Percentiles rank a stretch among this genome's conserved stretches.
These are phyloP conservation scores for Polytrichum commune DNA, from an alignment of 225 moss, liverwort and hornwort species.

Conservation along the genomic window DNA sequence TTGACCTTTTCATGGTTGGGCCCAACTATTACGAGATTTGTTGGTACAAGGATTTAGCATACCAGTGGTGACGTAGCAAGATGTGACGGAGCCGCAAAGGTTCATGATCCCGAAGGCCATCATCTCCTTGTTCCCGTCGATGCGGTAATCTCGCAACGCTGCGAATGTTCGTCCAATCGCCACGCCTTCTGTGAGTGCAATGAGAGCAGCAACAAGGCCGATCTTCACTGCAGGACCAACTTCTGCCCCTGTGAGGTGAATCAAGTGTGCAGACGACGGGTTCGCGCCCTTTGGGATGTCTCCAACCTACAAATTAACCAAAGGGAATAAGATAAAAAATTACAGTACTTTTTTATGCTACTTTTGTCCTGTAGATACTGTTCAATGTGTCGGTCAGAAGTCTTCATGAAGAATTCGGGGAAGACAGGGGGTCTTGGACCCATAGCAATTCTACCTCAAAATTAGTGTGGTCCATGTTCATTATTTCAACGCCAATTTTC, in stretches of 20 bases:
- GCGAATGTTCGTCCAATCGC: conserved; percentile 63
- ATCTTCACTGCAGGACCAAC: conserved; percentile 34
- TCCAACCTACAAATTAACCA: conserved; percentile 8
- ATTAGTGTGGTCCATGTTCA: too few species aligned
- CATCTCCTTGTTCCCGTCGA: conserved; percentile 69
- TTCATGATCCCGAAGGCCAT: conserved; percentile 51
- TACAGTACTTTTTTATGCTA: too few species aligned
- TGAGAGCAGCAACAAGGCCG: conserved; percentile 41
- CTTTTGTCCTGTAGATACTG: too few species aligned
- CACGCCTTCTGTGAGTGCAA: conserved; percentile 56
- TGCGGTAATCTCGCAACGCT: conserved; percentile 44
- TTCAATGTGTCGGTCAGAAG: too few species aligned
- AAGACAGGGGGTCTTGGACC: too few species aligned
- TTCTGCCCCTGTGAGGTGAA: conserved; percentile 20
- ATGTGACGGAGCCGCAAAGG: conserved; percentile 34
- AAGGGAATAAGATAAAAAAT: too few species aligned
- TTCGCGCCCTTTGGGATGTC: conserved; percentile 36
- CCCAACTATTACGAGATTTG: too few species aligned
- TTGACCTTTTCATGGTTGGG: too few species aligned
- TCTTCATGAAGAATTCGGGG: too few species aligned
- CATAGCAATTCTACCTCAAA: too few species aligned
- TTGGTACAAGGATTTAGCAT: too few species aligned
- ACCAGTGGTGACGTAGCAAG: conserved; percentile 59
- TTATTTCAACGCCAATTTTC: too few species aligned
- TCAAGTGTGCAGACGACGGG: conserved; percentile 25